Evolutionary conservation across 2,329 filamentous ascomycete species (phyloP).

Genomic region (Calonectria leucothoes): DNA sequence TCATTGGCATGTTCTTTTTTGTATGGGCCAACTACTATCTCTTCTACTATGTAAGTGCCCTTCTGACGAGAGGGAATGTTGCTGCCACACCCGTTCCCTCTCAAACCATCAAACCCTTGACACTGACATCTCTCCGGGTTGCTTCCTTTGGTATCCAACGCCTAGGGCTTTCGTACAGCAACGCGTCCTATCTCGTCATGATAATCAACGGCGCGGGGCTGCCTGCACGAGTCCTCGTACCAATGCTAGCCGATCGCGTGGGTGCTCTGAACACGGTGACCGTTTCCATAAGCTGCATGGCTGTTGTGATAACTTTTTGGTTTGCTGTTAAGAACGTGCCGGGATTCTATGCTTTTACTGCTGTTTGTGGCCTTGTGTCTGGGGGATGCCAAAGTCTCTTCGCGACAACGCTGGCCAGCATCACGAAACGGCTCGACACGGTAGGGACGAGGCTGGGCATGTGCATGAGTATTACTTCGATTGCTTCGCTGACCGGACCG

Average conservation of each 20-base stretch:
- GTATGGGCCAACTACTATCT: constrained; percentile 57
- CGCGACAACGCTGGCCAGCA: constrained; percentile 51
- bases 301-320: constrained; percentile 50
- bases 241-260: constrained; percentile 49
- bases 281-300: constrained; percentile 41
- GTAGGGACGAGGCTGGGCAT: constrained; percentile 55
- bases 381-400: constrained; percentile 54
- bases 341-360: constrained; percentile 52
- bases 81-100: too few species aligned
- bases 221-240: constrained; percentile 49
- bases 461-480: constrained; percentile 52
- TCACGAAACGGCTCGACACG: constrained; percentile 52
- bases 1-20: constrained; percentile 51
- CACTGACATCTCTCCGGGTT: constrained; percentile 28
- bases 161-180: constrained; percentile 49
- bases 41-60: constrained; percentile 53
- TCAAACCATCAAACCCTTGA: background rate
- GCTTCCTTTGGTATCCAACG: constrained; percentile 41
- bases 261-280: constrained; percentile 51
- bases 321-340: constrained; percentile 46
- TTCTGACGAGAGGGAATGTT: background rate
- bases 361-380: constrained; percentile 40
- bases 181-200: constrained; percentile 50
- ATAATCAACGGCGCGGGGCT: constrained; percentile 54
- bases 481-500: constrained; percentile 53